phyloP scores from a whole-genome alignment of 75 land plant species.

The Pinus taeda region DNA sequence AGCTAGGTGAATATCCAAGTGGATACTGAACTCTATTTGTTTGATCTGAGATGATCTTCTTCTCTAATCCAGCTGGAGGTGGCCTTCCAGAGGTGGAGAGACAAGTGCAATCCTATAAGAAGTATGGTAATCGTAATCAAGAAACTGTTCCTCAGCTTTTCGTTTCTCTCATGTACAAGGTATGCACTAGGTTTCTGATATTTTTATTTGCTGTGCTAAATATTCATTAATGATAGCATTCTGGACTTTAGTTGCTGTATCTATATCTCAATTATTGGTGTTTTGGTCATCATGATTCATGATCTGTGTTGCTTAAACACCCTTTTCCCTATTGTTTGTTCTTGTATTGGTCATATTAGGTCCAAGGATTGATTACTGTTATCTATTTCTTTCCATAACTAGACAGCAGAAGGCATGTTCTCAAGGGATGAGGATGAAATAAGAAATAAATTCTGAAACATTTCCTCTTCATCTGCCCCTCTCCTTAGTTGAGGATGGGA shows the following conservation, averaged over 20 bases:
- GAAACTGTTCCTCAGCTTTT: background rate
- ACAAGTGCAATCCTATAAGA: background rate
- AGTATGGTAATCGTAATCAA: background rate
- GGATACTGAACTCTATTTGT: no score
- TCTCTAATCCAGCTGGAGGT: background rate
- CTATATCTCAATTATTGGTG: background rate
- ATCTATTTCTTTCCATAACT: background rate
- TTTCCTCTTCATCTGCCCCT: background rate
- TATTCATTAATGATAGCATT: background rate
- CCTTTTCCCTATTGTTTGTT: background rate
- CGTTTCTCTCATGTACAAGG: conserved; percentile 2
- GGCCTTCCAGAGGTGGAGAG: background rate
- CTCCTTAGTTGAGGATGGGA: background rate
- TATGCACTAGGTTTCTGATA: background rate
- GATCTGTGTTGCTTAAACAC: background rate
- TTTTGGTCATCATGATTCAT: background rate
- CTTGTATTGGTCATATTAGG: no score
- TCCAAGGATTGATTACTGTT: background rate
- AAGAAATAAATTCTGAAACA: background rate
- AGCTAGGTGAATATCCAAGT: no score
- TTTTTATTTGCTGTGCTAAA: background rate
- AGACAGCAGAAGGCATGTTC: background rate
- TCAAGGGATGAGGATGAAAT: background rate
- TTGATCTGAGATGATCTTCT: background rate
- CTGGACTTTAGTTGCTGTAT: background rate